phyloP scores from a whole-genome alignment of 352 stramenopile genomes.

The Pythium aphanidermatum region DNA sequence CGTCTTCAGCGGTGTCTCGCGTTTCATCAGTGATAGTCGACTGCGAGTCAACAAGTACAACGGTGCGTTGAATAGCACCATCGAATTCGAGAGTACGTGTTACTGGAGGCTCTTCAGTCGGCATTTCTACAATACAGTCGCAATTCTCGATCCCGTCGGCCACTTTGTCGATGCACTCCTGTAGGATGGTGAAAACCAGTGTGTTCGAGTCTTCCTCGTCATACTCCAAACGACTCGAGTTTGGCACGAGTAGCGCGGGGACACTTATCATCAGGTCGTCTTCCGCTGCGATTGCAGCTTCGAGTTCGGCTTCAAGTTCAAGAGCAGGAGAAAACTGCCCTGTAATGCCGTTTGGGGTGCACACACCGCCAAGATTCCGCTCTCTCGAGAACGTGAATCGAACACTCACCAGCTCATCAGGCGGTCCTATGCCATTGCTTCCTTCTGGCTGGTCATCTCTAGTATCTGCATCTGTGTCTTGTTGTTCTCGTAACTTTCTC shows the following conservation, averaged over 20 bases:
- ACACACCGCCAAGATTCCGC: slow-evolving; percentile 8
- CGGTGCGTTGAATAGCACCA: too few relatives aligned
- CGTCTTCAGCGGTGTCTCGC: too few relatives aligned
- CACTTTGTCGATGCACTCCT: slow-evolving; percentile 26
- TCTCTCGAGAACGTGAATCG: slow-evolving; percentile 51
- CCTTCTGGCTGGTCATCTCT: background rate
- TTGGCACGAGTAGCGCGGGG: background rate
- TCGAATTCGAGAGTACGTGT: too few relatives aligned
- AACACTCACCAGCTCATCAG: slow-evolving; percentile 34
- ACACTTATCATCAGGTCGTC: slow-evolving; percentile 4
- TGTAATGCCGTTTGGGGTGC: slow-evolving; percentile 12
- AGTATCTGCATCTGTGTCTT: background rate
- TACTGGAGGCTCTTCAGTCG: too few relatives aligned
- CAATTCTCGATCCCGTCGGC: background rate
- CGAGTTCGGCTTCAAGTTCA: slow-evolving; percentile 41
- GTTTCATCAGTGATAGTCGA: too few relatives aligned
- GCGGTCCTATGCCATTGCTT: slow-evolving; percentile 17
- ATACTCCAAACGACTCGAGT: slow-evolving; percentile 10
- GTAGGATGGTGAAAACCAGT: slow-evolving; percentile 18
- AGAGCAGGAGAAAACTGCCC: slow-evolving; percentile 48
- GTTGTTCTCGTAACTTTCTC: slow-evolving; percentile 26
- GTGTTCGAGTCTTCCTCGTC: slow-evolving; percentile 1
- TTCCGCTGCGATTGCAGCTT: slow-evolving; percentile 17
- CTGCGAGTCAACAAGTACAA: too few relatives aligned
- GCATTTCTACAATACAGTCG: too few relatives aligned